Percentiles rank a stretch among this genome's conserved stretches.
These are phyloP conservation scores for Acorus gramineus DNA, from an alignment of 106 monocot species.

Conservation along the genomic window DNA sequence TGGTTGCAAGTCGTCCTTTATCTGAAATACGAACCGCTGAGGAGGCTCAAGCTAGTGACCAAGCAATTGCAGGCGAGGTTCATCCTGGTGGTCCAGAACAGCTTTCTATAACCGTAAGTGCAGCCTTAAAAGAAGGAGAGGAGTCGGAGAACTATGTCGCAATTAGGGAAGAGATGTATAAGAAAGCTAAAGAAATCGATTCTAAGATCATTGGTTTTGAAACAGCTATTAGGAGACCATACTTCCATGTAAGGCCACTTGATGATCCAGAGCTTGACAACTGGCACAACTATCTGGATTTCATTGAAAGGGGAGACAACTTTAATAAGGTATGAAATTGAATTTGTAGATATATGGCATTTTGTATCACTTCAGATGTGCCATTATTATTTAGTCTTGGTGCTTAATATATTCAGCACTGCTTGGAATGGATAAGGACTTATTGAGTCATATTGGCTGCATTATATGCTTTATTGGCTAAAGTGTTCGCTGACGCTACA, in stretches of 20 bases:
- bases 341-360: neutral
- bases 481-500: conserved; percentile 92
- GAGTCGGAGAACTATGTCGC: conserved; percentile 84
- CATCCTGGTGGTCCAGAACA: conserved; percentile 45
- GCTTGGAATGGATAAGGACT: conserved; percentile 44
- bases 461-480: conserved; percentile 72
- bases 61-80: conserved; percentile 51
- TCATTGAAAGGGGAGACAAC: conserved; percentile 83
- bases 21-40: conserved; percentile 67
- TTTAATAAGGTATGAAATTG: conserved; percentile 75
- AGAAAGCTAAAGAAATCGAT: conserved; percentile 94
- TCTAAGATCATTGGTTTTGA: conserved; percentile 96
- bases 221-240: conserved; percentile 95
- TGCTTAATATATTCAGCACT: conserved; percentile 19
- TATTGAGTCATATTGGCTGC: conserved; percentile 61
- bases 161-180: conserved; percentile 97
- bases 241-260: conserved; percentile 94
- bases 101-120: conserved; percentile 47
- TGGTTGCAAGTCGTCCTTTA: conserved; percentile 53
- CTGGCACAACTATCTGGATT: conserved; percentile 96
- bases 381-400: conserved; percentile 3
- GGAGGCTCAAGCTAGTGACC: conserved; percentile 42
- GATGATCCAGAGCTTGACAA: conserved; percentile 98
- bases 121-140: conserved; percentile 63
- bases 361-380: conserved; percentile 2